Conservation (phyloP, 176 grass and related monocot genomes). For the Thinopyrum elongatum region DNA sequence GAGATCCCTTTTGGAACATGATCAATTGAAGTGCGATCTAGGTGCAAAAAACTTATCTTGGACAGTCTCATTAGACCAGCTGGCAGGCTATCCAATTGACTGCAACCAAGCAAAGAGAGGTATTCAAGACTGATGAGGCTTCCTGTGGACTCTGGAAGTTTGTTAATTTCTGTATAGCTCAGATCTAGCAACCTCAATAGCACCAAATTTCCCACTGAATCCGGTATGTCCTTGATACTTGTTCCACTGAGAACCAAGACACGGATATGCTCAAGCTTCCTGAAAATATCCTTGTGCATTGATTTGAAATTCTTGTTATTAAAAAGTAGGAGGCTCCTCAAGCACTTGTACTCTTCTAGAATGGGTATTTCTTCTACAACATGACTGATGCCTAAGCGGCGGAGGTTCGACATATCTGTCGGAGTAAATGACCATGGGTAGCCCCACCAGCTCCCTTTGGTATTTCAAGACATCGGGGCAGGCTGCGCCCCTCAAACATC, state of each 20-base stretch:
- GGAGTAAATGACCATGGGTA: too few species aligned
- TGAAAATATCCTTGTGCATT: not conserved
- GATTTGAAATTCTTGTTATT: not conserved
- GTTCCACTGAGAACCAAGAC: conserved; percentile 16
- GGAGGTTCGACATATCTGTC: not conserved
- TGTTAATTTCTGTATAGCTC: not conserved
- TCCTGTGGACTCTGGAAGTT: conserved; percentile 31
- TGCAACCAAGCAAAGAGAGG: not conserved
- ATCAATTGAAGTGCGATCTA: not conserved
- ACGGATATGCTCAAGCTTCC: conserved; percentile 15
- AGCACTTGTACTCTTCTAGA: not conserved
- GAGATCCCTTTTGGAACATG: conserved; percentile 39
- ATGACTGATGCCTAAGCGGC: not conserved
- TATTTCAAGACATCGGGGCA: too few species aligned
- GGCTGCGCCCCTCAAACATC: too few species aligned
- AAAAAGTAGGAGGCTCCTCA: conserved; percentile 20
- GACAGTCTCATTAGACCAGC: not conserved
- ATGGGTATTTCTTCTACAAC: not conserved
- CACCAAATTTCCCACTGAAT: conserved; percentile 10
- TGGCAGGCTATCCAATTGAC: not conserved
- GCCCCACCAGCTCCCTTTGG: too few species aligned
- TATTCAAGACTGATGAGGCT: conserved; percentile 23
- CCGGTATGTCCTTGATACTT: conserved; percentile 14
- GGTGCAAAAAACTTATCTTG: conserved; percentile 7
- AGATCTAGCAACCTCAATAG: conserved; percentile 24